Base-by-base conservation (phyloP, 352 stramenopile genomes). In the Peronospora farinosa region DNA sequence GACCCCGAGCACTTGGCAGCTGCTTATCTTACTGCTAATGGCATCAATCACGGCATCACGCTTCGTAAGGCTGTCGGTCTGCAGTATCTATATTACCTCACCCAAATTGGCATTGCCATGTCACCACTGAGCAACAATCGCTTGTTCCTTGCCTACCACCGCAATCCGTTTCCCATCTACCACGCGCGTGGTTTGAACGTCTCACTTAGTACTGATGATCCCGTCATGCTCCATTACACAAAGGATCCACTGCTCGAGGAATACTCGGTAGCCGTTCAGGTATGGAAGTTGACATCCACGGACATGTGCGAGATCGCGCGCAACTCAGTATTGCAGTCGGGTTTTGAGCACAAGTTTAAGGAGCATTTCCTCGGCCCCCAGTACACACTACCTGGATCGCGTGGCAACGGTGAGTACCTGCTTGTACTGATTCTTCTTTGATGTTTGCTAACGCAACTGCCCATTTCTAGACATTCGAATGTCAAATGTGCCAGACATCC, bases 41-140 rank as follows among this genome's bases (percentile, higher is more conserved):
- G 80, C 46, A 98, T 99, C 68, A 99, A 99, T 78, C 97, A 99
- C 68, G 97, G 97, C 19, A 98, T 99, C 69, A 96, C 97, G 41
- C 76, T 99, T 28, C 87, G 96, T 47, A 97, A 98, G 67, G 91
- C 95, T 39, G 90, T 98, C 27, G 85, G 72, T 30, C 73, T 99
- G 37, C 96, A 99, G 68, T 99, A 99, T 64, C 67, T 99, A 35
- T 99, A 99, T 76, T 99, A 99, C 75, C 80, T 99, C 10, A 93
- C 92, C 40, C 95, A 98, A 69, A 96, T 98, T 47, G 85, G 95
- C 21, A 87, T 97, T 48, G 88, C 90, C 43, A 94, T 98, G 82
- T 96, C 86, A 27, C 92, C 92, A 13, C 61, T 97, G 31, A 95
- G 78, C 59, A 98, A 98, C 78, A 97, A 98, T 76, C 93, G 89